Percentiles rank a stretch among this genome's conserved stretches.
Conservation (phyloP, 2,329 filamentous ascomycete species). For the Arthrobotrys pseudoclavata region DNA sequence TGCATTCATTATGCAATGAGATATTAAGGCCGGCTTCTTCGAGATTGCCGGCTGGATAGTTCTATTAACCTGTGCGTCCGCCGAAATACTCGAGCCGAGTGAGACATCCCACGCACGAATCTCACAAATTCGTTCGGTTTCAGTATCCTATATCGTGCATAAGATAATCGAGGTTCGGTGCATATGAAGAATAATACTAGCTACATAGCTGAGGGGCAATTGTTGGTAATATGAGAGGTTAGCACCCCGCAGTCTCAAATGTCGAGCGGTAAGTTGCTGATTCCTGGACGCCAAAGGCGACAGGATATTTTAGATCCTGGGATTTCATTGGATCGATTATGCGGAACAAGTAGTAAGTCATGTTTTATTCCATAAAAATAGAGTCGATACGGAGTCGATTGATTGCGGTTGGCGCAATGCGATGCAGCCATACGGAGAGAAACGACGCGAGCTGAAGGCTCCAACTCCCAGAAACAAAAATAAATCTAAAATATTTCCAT, state of each 20-base stretch:
- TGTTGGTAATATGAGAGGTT: slow-evolving; percentile 24
- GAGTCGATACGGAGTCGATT: slow-evolving; percentile 31
- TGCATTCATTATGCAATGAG: slow-evolving; percentile 37
- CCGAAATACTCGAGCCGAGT: slow-evolving; percentile 16
- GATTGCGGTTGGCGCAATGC: slow-evolving; percentile 35
- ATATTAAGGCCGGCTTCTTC: slow-evolving; percentile 26
- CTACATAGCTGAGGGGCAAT: slow-evolving; percentile 40
- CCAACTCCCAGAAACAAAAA: slow-evolving; percentile 27
- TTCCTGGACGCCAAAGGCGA: slow-evolving; percentile 52
- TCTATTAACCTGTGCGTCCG: slow-evolving; percentile 24
- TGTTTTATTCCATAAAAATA: slow-evolving; percentile 56
- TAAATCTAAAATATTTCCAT: slow-evolving; percentile 13
- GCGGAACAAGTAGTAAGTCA: slow-evolving; percentile 35
- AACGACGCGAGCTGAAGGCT: slow-evolving; percentile 26
- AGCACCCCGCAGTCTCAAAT: slow-evolving; percentile 51
- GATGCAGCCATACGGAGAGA: slow-evolving; percentile 40
- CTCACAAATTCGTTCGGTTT: slow-evolving; percentile 49
- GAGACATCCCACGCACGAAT: slow-evolving; percentile 58
- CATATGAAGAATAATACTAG: slow-evolving; percentile 18
- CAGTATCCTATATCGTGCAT: slow-evolving; percentile 60
- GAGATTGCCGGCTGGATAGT: slow-evolving; percentile 35
- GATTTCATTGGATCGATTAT: slow-evolving; percentile 34
- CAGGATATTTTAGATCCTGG: slow-evolving; percentile 47
- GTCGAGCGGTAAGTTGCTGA: slow-evolving; percentile 8
- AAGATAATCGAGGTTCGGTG: slow-evolving; percentile 17